A percentile compares a stretch with the other conserved stretches of the same genome.
These are phyloP conservation scores for Globisporangium lucens DNA, from an alignment of 352 stramenopile species.

Conservation along the genomic window DNA sequence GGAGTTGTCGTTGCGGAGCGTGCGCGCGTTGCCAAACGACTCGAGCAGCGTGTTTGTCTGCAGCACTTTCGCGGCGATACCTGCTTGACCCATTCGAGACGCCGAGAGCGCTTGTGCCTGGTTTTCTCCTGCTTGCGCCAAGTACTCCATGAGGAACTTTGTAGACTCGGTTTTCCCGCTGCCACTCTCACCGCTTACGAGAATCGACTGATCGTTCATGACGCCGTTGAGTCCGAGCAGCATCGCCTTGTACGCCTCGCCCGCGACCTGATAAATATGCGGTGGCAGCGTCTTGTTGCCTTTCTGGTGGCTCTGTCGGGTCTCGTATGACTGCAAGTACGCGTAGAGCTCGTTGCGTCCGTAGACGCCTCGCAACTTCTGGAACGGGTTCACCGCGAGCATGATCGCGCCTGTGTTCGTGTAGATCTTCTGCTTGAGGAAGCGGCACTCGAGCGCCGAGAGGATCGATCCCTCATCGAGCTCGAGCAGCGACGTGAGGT, in stretches of 20 bases:
- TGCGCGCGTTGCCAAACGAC: slow-evolving; percentile 88
- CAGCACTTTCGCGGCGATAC: slow-evolving; percentile 86
- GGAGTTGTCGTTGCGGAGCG: slow-evolving; percentile 89
- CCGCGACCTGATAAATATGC: slow-evolving; percentile 85
- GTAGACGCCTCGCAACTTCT: slow-evolving; percentile 68
- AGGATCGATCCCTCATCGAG: slow-evolving; percentile 71
- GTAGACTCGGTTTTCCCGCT: slow-evolving; percentile 89
- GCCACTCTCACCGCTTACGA: slow-evolving; percentile 84
- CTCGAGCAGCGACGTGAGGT: slow-evolving; percentile 81
- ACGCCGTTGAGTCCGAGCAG: slow-evolving; percentile 56
- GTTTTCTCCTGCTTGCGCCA: slow-evolving; percentile 74
- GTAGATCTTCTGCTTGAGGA: slow-evolving; percentile 77
- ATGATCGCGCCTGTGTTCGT: slow-evolving; percentile 82
- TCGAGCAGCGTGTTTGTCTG: slow-evolving; percentile 90
- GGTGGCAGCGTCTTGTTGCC: slow-evolving; percentile 43
- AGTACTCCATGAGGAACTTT: slow-evolving; percentile 88
- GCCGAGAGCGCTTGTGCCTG: slow-evolving; percentile 54
- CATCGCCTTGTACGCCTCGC: slow-evolving; percentile 81
- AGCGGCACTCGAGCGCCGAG: slow-evolving; percentile 64
- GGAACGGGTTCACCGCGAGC: slow-evolving; percentile 82
- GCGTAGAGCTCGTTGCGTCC: slow-evolving; percentile 44
- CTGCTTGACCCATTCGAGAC: slow-evolving; percentile 20
- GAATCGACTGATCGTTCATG: slow-evolving; percentile 72
- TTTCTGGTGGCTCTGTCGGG: slow-evolving; percentile 27
- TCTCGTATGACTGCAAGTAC: slow-evolving; percentile 68